phyloP scores from a whole-genome alignment of 2,329 filamentous ascomycete species.

The Xylariaceae sp. region DNA sequence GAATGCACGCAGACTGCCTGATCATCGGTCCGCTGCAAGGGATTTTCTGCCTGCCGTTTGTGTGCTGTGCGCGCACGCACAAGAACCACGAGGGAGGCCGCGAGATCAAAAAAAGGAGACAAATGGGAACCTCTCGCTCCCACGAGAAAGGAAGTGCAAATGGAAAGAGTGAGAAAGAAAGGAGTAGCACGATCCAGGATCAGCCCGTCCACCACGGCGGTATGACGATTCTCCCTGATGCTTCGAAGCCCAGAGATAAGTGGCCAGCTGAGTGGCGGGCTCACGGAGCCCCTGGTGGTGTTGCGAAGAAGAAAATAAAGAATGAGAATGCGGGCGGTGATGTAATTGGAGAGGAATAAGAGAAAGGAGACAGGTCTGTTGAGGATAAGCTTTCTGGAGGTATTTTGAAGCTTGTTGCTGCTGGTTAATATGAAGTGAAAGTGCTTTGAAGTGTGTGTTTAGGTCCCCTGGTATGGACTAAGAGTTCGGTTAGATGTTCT shows the following conservation, averaged over 20 bases:
- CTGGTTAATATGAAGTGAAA: neutral
- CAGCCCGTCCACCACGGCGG: neutral
- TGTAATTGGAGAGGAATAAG: neutral
- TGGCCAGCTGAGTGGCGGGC: neutral
- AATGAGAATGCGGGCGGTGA: neutral
- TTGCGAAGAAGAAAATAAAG: neutral
- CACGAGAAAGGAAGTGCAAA: neutral
- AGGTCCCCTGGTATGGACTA: too few relatives aligned
- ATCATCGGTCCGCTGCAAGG: neutral
- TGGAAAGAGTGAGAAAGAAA: neutral
- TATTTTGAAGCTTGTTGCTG: neutral
- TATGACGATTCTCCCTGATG: conserved; percentile 2
- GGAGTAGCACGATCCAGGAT: neutral
- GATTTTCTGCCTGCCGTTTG: conserved; percentile 3
- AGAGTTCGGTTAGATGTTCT: too few relatives aligned
- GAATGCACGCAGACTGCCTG: neutral
- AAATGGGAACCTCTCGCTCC: neutral
- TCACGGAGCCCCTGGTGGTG: neutral
- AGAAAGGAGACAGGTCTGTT: neutral
- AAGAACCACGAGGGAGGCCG: neutral
- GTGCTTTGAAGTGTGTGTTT: neutral
- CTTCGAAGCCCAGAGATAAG: neutral
- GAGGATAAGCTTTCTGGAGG: conserved; percentile 3
- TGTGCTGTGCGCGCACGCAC: conserved; percentile 1
- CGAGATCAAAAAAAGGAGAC: neutral